These are phyloP conservation scores for Saprolegnia parasitica DNA, from an alignment of 352 stramenopile species.

Conservation along the genomic window DNA sequence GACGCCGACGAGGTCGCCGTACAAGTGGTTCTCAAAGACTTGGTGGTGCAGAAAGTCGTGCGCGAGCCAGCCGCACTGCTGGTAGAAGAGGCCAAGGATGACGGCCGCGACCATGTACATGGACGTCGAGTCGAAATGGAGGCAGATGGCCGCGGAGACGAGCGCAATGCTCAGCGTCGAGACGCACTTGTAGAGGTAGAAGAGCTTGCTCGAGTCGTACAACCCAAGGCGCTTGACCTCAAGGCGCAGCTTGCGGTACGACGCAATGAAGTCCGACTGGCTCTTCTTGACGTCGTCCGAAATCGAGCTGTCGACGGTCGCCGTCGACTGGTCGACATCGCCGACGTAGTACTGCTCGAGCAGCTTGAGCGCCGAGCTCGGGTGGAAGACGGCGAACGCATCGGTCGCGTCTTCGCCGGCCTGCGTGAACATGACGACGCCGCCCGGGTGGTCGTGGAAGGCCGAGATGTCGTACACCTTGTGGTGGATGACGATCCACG, in stretches of 20 bases:
- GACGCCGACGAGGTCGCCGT: conserved; percentile 90
- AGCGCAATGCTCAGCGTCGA: conserved; percentile 91
- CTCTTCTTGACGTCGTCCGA: conserved; percentile 47
- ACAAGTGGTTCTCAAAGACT: conserved; percentile 93
- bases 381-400: conserved; percentile 98
- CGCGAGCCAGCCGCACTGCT: conserved; percentile 97
- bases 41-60: conserved; percentile 98
- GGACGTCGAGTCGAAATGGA: conserved; percentile 62
- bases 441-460: conserved; percentile 79
- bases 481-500: conserved; percentile 88
- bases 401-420: conserved; percentile 97
- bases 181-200: conserved; percentile 94
- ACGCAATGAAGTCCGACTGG: conserved; percentile 92
- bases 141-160: conserved; percentile 82
- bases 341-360: conserved; percentile 98
- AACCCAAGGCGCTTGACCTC: conserved; percentile 94
- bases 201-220: conserved; percentile 89
- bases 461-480: conserved; percentile 90
- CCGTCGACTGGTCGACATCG: conserved; percentile 83
- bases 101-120: conserved; percentile 90
- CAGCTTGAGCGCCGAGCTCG: conserved; percentile 87
- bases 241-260: conserved; percentile 92
- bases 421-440: conserved; percentile 96
- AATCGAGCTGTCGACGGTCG: conserved; percentile 32
- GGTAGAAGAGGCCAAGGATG: conserved; percentile 96